Percentiles rank a stretch among this genome's conserved stretches.
phyloP scores from a whole-genome alignment of 2,329 filamentous ascomycete genomes.

The Fusarium duplospermum region DNA sequence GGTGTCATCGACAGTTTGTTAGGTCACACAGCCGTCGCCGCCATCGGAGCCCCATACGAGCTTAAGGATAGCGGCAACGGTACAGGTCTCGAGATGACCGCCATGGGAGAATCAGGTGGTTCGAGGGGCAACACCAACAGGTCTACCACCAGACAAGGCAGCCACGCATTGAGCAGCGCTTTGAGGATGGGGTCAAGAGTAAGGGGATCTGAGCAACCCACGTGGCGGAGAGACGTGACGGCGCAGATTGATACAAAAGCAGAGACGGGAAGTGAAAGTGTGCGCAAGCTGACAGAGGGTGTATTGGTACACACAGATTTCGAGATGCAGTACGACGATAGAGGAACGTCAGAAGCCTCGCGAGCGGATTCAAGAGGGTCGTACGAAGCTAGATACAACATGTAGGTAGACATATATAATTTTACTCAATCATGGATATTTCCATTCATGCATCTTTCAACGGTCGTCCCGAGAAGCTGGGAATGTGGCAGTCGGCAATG shows the following conservation, averaged over 20 bases:
- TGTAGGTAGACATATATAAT: slow-evolving; percentile 18
- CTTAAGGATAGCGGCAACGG: slow-evolving; percentile 33
- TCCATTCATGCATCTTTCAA: not conserved
- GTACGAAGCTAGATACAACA: slow-evolving; percentile 25
- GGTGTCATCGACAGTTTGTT: slow-evolving; percentile 40
- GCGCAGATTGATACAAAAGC: slow-evolving; percentile 6
- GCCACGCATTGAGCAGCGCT: not conserved
- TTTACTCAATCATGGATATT: not conserved
- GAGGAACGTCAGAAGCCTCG: slow-evolving; percentile 15
- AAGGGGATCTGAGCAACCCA: slow-evolving; percentile 1
- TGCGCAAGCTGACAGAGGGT: slow-evolving; percentile 38
- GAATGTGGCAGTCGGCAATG: not conserved
- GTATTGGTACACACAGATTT: slow-evolving; percentile 39
- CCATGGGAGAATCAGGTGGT: slow-evolving; percentile 1
- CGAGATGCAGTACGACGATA: slow-evolving; percentile 39
- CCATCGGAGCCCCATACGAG: slow-evolving; percentile 36
- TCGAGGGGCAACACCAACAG: slow-evolving; percentile 19
- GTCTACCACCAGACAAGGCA: not conserved
- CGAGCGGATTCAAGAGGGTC: slow-evolving; percentile 34
- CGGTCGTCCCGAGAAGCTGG: not conserved
- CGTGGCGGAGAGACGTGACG: slow-evolving; percentile 28
- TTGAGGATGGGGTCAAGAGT: slow-evolving; percentile 7
- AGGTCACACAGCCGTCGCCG: slow-evolving; percentile 31
- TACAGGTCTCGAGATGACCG: slow-evolving; percentile 33
- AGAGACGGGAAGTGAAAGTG: slow-evolving; percentile 36